phyloP scores from a whole-genome alignment of 1,284 basidiomycete genomes.

The Cryptococcus wingfieldii region DNA sequence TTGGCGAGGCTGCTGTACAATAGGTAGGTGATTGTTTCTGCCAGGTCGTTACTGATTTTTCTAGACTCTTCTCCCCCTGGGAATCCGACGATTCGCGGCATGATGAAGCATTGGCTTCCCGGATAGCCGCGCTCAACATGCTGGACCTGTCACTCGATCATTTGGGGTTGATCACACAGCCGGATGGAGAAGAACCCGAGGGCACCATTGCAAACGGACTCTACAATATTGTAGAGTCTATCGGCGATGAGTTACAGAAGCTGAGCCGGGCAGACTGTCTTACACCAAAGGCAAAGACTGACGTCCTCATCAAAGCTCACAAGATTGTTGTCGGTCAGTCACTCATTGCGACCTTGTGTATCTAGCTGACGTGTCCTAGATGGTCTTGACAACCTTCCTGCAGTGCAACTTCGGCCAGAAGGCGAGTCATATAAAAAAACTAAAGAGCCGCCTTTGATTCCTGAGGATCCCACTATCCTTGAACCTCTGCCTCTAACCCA shows the following conservation, averaged over 20 bases:
- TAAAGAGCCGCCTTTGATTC: background rate
- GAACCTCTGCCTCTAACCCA: constrained; percentile 3
- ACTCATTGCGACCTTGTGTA: background rate
- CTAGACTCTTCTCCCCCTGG: constrained; percentile 61
- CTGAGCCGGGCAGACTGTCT: constrained; percentile 58
- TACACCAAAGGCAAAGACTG: constrained; percentile 72
- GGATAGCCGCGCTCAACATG: constrained; percentile 84
- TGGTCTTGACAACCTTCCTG: constrained; percentile 41
- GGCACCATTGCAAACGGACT: constrained; percentile 56
- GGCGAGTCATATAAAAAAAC: constrained; percentile 42
- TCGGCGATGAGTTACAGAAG: constrained; percentile 70
- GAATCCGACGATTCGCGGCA: constrained; percentile 74
- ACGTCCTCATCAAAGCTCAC: constrained; percentile 74
- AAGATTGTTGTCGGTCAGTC: constrained; percentile 61
- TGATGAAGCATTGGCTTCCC: constrained; percentile 79
- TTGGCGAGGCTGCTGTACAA: constrained; percentile 71
- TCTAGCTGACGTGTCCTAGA: constrained; percentile 19
- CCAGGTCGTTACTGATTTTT: background rate
- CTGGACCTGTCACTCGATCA: constrained; percentile 80
- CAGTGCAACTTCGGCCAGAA: constrained; percentile 46
- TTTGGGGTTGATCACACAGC: constrained; percentile 70
- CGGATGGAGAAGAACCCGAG: constrained; percentile 48
- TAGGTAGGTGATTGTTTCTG: constrained; percentile 48
- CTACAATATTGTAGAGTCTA: constrained; percentile 62
- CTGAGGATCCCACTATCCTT: constrained; percentile 1